Evolutionary conservation across 352 stramenopile species (phyloP).

Genomic region (Globisporangium middletonii): DNA sequence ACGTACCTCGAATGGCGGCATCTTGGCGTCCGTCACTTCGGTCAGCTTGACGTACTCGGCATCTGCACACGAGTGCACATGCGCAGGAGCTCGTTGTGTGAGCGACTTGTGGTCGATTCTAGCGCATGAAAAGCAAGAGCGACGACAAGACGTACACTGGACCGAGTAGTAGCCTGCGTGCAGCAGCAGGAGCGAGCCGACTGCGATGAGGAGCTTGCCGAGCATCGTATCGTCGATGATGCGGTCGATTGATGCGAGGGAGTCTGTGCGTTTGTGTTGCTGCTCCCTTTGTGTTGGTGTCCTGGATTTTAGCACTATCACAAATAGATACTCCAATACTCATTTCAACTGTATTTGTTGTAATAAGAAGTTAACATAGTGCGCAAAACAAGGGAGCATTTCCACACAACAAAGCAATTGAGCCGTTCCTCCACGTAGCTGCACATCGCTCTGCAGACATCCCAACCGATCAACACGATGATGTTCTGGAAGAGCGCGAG

Average conservation of each 20-base stretch:
- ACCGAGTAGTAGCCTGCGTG: constrained; percentile 81
- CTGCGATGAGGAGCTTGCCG: constrained; percentile 62
- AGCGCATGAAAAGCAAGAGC: neutral
- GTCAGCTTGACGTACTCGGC: constrained; percentile 71
- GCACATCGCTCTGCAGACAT: neutral
- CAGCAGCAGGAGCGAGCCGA: constrained; percentile 60
- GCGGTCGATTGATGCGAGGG: too few relatives aligned
- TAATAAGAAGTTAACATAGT: neutral
- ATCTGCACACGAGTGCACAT: constrained; percentile 25
- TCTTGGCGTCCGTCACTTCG: constrained; percentile 63
- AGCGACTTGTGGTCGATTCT: neutral
- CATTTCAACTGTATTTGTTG: neutral
- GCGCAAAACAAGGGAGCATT: neutral
- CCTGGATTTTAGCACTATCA: neutral
- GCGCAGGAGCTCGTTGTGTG: neutral
- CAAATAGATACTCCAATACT: neutral
- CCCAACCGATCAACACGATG: constrained; percentile 7
- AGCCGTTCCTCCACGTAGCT: too few relatives aligned
- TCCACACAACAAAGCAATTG: neutral
- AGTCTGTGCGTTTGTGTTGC: too few relatives aligned
- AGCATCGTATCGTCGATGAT: constrained; percentile 15
- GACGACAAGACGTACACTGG: constrained; percentile 39
- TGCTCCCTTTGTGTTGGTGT: constrained; percentile 18
- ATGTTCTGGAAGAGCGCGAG: constrained; percentile 35
- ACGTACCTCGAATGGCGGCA: constrained; percentile 52